Evolutionary conservation across 164 flowering plant genomes (phyloP), one percentile per base, ranked within the genome.

Genomic region (Pachysandra terminalis): DNA sequence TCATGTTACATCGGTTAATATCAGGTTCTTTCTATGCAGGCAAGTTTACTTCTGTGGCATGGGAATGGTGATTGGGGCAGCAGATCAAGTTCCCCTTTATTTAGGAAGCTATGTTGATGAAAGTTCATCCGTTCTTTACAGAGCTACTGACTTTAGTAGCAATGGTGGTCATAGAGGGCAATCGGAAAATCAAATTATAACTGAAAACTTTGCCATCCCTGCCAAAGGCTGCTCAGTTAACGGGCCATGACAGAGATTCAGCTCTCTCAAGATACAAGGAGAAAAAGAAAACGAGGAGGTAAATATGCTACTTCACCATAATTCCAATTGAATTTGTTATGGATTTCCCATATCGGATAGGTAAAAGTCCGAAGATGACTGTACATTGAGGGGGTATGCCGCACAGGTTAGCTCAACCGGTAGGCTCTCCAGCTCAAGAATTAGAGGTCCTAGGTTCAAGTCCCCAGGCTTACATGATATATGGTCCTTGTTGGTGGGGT

Each of bases 281-380:
- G 77, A 91, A 91, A 81, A 91, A 72, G 85, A 91, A 83, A 77
- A 78, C 85, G 28, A 83, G 95, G 66, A 89, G 95, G 91, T 88
- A 83, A 9, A 4, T 17, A 13, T 59, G 9, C 56, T 59, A 48
- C 16, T 13, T 21, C 23, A 7, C n/a, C n/a, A n/a, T n/a, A n/a
- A n/a, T n/a, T n/a, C n/a, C n/a, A n/a, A n/a, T n/a, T n/a, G n/a
- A n/a, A n/a, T n/a, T 32, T 32, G 5, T 32, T 32, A 3, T 7
- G 7, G 7, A 32, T 32, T 32, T 32, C 37, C 37, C 7, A 32
- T 32, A 32, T 32, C 37, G 37, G 5, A 32, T 7, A 32, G 7
- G 5, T 32, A 32, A 32, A 7, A 32, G 37, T 32, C 37, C 37
- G 7, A 3, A 7, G 37, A 32, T n/a, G n/a, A n/a, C n/a, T n/a